A percentile compares a stretch with the other conserved stretches of the same genome.
Conservation (phyloP, 2,329 filamentous ascomycete genomes). For the Metarhizium album region DNA sequence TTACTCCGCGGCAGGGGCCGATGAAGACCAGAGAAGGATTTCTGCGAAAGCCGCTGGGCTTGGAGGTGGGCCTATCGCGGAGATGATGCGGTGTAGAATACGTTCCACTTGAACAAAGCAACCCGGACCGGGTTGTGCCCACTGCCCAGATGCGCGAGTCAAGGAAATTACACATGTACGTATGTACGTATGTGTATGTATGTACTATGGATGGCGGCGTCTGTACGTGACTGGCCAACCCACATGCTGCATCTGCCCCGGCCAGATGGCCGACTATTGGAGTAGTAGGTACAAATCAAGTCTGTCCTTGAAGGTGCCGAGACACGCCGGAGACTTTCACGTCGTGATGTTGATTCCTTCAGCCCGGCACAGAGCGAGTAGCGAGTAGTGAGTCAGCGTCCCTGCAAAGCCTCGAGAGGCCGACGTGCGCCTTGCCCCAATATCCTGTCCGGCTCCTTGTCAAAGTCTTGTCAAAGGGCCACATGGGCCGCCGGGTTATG, state of each 20-base stretch:
- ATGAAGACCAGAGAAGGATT: slow-evolving; percentile 76
- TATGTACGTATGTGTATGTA: no score
- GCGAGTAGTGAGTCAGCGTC: no score
- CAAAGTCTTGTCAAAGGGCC: slow-evolving; percentile 16
- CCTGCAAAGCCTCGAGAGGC: slow-evolving; percentile 10
- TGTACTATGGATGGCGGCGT: not conserved
- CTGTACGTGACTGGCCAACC: no score
- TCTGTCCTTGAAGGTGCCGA: not conserved
- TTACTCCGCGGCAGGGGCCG: slow-evolving; percentile 40
- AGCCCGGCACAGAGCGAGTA: no score
- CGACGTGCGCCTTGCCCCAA: slow-evolving; percentile 13
- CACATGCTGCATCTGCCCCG: no score
- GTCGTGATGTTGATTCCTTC: no score
- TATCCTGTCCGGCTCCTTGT: slow-evolving; percentile 9
- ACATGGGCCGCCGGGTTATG: slow-evolving; percentile 37
- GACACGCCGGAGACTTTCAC: no score
- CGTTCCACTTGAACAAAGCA: no score
- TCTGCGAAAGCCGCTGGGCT: slow-evolving; percentile 63
- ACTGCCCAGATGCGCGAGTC: no score
- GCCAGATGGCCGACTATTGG: no score
- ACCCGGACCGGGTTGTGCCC: no score
- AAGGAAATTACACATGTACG: no score
- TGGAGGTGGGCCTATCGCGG: slow-evolving; percentile 32
- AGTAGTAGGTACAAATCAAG: not conserved
- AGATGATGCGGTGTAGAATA: slow-evolving; percentile 7